Conservation (phyloP, 495 filamentous ascomycete genomes). For the Thermothielavioides terrestris region DNA sequence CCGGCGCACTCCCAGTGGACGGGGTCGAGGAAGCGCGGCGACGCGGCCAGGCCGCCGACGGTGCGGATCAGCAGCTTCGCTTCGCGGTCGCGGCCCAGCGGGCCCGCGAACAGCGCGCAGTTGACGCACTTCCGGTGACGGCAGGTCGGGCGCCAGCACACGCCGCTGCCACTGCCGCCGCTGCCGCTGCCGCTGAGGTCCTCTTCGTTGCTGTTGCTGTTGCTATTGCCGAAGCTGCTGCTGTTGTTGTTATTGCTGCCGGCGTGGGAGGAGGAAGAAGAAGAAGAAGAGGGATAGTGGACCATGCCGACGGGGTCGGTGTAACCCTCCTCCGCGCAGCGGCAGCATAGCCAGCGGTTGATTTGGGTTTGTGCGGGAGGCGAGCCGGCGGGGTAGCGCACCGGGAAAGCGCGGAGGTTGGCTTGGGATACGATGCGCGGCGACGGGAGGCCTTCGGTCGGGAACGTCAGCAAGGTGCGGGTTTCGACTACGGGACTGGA, state of each 20-base stretch:
- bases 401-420: conserved; percentile 1
- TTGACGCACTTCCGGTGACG: conserved; percentile 17
- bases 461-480: conserved; percentile 20
- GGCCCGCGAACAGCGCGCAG: conserved; percentile 13
- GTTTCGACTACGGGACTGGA: conserved; percentile 7
- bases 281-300: neutral
- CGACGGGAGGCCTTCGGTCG: conserved; percentile 16
- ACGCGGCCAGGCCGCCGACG: conserved; percentile 16
- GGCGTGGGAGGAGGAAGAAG: neutral
- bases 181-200: too few species aligned
- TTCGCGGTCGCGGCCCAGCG: neutral
- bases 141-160: conserved; percentile 10
- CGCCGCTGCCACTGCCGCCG: neutral
- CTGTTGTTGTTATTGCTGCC: too few species aligned
- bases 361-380: conserved; percentile 7
- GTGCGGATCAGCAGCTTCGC: conserved; percentile 14
- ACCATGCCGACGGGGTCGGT: conserved; percentile 19
- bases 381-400: neutral
- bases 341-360: conserved; percentile 26
- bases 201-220: too few species aligned
- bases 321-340: conserved; percentile 15
- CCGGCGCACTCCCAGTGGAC: conserved; percentile 20
- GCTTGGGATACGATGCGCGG: conserved; percentile 6
- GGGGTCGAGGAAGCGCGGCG: conserved; percentile 19
- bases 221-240: too few species aligned